Evolutionary conservation across 495 filamentous ascomycete genomes (phyloP).

Genomic region (Immersiella caudata): DNA sequence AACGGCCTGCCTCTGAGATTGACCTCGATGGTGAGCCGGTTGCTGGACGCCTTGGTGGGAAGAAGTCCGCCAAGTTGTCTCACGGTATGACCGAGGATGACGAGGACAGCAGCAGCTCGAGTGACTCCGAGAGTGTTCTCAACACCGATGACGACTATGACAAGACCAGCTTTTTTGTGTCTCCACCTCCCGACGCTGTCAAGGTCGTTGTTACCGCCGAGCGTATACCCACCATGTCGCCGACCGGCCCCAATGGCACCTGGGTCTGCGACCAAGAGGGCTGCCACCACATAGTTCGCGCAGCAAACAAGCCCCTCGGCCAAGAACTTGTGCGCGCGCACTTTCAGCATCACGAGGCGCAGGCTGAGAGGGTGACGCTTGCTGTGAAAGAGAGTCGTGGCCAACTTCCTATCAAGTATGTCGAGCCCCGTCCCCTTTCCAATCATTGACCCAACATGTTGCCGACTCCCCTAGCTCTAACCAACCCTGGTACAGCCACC

Average conservation of each 20-base stretch:
- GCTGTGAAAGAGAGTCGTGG: conserved; percentile 57
- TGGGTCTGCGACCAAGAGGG: conserved; percentile 73
- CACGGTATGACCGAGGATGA: conserved; percentile 9
- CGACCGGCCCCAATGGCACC: conserved; percentile 60
- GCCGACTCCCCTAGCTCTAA: not conserved
- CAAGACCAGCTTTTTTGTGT: conserved; percentile 37
- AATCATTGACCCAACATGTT: conserved; percentile 18
- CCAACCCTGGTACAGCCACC: conserved; percentile 38
- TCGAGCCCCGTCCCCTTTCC: conserved; percentile 31
- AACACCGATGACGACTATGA: conserved; percentile 41
- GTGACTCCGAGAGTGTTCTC: conserved; percentile 35
- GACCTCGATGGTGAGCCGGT: conserved; percentile 33
- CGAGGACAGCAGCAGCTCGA: conserved; percentile 34
- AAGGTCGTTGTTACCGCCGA: conserved; percentile 48
- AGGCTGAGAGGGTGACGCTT: conserved; percentile 58
- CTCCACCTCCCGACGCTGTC: conserved; percentile 30
- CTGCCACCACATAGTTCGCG: conserved; percentile 65
- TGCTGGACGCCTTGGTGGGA: conserved; percentile 20
- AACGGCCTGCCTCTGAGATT: conserved; percentile 42
- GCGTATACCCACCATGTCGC: conserved; percentile 47
- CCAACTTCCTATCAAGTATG: conserved; percentile 63
- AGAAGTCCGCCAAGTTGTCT: conserved; percentile 38
- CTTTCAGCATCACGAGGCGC: conserved; percentile 65
- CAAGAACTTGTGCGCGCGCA: conserved; percentile 66
- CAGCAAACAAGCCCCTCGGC: conserved; percentile 57